Evolutionary conservation across 441 rosid genomes (phyloP).

Genomic region (Populus hybrid): DNA sequence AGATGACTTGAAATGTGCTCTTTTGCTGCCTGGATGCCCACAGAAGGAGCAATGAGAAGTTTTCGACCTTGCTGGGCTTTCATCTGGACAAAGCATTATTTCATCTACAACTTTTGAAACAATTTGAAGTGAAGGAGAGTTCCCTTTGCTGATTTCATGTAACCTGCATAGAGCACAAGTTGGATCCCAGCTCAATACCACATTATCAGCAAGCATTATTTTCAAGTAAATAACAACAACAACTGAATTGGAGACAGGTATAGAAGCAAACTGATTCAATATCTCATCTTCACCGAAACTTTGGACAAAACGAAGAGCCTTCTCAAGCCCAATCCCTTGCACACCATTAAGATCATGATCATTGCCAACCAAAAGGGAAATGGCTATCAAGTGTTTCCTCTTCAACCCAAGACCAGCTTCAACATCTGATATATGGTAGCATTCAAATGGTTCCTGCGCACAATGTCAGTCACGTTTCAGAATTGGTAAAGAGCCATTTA

Average conservation of each 20-base stretch:
- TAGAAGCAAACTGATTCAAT: constrained; percentile 46
- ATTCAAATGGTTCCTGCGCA: constrained; percentile 81
- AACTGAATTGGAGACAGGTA: constrained; percentile 5
- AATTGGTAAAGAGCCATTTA: constrained; percentile 5
- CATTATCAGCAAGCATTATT: neutral
- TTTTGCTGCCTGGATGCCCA: constrained; percentile 86
- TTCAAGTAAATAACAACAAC: neutral
- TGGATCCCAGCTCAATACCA: constrained; percentile 5
- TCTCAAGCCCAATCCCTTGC: constrained; percentile 72
- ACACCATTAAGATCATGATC: constrained; percentile 80
- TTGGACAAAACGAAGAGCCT: constrained; percentile 65
- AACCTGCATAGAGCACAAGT: constrained; percentile 43
- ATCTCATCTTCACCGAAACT: constrained; percentile 64
- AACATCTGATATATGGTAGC: constrained; percentile 78
- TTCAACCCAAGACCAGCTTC: constrained; percentile 80
- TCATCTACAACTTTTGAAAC: constrained; percentile 29
- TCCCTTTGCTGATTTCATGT: constrained; percentile 53
- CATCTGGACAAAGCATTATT: constrained; percentile 25
- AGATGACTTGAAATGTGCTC: constrained; percentile 52
- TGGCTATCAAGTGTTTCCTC: constrained; percentile 79
- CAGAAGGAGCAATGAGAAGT: constrained; percentile 76
- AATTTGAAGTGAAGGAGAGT: constrained; percentile 22
- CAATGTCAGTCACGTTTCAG: constrained; percentile 24
- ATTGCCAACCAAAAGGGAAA: constrained; percentile 81
- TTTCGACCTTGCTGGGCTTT: constrained; percentile 37